Conservation (phyloP, 176 grass and related monocot species). For the Hsuehochloa calcarea region DNA sequence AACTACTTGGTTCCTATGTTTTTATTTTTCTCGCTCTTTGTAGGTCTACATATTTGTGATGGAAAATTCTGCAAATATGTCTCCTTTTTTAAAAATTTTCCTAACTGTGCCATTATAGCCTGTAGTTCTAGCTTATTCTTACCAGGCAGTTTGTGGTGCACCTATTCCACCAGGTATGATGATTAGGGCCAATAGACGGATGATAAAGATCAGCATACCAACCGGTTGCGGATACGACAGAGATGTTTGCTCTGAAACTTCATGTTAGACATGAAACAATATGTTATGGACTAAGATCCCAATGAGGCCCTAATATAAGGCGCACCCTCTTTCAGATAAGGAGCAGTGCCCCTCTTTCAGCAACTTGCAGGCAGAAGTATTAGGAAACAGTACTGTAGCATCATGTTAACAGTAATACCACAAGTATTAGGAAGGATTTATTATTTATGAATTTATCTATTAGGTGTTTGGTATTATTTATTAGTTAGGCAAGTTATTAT, state of each 20-base stretch:
- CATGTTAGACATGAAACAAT: background rate
- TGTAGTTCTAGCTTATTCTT: constrained; percentile 10
- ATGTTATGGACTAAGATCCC: no score
- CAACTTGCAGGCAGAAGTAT: no score
- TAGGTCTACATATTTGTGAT: background rate
- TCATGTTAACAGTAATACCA: no score
- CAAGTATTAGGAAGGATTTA: no score
- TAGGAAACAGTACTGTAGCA: no score
- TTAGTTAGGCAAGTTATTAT: no score
- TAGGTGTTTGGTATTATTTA: no score
- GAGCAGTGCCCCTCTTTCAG: no score
- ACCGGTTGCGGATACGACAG: background rate
- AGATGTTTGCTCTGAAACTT: background rate
- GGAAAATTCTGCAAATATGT: background rate
- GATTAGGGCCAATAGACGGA: background rate
- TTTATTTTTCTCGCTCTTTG: background rate
- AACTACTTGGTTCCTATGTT: constrained; percentile 20
- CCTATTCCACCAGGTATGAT: background rate
- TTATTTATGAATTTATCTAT: no score
- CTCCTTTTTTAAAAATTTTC: background rate
- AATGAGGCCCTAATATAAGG: no score
- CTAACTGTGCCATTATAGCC: background rate
- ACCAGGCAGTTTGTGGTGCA: background rate
- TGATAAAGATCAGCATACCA: background rate
- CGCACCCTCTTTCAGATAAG: no score